phyloP scores from a whole-genome alignment of 2,329 filamentous ascomycete genomes.

The Ophiostoma fasciatum region DNA sequence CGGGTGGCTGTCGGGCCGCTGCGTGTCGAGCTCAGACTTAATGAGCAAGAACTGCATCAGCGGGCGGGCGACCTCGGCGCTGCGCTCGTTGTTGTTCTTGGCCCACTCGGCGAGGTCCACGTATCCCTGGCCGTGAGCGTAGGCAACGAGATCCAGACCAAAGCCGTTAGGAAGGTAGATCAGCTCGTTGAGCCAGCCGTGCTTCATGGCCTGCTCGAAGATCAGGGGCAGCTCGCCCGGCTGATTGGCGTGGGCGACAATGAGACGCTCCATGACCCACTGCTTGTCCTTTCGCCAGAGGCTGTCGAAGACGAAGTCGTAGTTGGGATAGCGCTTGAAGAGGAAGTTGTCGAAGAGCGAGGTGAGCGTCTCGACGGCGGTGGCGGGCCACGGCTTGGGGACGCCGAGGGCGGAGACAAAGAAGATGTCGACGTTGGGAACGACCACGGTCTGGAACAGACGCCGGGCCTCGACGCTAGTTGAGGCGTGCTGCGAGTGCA shows the following conservation, averaged over 20 bases:
- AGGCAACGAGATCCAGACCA: slow-evolving; percentile 71
- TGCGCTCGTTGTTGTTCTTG: slow-evolving; percentile 51
- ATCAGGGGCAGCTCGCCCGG: slow-evolving; percentile 54
- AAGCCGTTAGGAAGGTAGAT: slow-evolving; percentile 69
- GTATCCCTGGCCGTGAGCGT: slow-evolving; percentile 67
- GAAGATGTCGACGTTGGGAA: slow-evolving; percentile 65
- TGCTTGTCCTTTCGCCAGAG: slow-evolving; percentile 81
- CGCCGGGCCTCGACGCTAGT: slow-evolving; percentile 49
- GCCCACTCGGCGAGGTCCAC: slow-evolving; percentile 75
- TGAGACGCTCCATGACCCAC: slow-evolving; percentile 71
- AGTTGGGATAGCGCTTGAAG: slow-evolving; percentile 59
- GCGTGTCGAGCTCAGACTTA: slow-evolving; percentile 72
- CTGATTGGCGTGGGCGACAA: slow-evolving; percentile 58
- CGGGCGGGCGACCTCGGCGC: slow-evolving; percentile 51
- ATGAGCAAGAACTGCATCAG: slow-evolving; percentile 70
- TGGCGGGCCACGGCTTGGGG: slow-evolving; percentile 58
- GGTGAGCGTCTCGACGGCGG: slow-evolving; percentile 61
- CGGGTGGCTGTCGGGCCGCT: slow-evolving; percentile 40
- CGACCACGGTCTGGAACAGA: slow-evolving; percentile 50
- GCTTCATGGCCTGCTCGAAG: slow-evolving; percentile 65
- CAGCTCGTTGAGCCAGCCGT: slow-evolving; percentile 72
- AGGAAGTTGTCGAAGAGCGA: slow-evolving; percentile 75
- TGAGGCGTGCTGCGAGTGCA: slow-evolving; percentile 45
- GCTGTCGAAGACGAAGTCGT: slow-evolving; percentile 80
- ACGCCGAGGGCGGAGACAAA: slow-evolving; percentile 65